Conservation (phyloP, 179 eudicot species). For the Drosera spatulata region DNA sequence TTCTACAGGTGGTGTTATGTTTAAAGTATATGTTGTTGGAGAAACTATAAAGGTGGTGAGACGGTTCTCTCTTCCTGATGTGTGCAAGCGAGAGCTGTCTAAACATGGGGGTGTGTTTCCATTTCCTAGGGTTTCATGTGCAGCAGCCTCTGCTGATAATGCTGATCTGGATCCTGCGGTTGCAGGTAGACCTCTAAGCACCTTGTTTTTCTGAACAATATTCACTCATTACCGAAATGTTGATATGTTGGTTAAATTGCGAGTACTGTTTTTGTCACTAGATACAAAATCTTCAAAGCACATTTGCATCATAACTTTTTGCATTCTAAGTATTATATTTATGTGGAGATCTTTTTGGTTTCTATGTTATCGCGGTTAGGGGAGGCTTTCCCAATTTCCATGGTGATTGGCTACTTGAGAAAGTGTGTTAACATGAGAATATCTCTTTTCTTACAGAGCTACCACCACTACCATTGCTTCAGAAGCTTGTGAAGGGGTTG, state of each 20-base stretch:
- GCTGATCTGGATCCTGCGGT: conserved; percentile 77
- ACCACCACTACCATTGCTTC: conserved; percentile 66
- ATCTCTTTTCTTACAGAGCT: conserved; percentile 32
- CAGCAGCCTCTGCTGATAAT: conserved; percentile 90
- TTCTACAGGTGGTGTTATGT: conserved; percentile 73
- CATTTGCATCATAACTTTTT: too few relatives aligned
- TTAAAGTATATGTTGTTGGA: conserved; percentile 86
- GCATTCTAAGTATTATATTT: too few relatives aligned
- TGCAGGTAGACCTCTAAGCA: conserved; percentile 36
- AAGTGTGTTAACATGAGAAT: too few relatives aligned
- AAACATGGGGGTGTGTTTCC: conserved; percentile 59
- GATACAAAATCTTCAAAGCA: too few relatives aligned
- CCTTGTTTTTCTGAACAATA: not conserved
- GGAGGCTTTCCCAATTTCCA: too few relatives aligned
- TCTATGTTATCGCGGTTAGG: too few relatives aligned
- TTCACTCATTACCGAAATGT: not conserved
- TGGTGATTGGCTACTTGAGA: too few relatives aligned
- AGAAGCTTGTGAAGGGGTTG: conserved; percentile 47
- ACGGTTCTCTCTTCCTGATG: conserved; percentile 90
- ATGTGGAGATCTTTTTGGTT: too few relatives aligned
- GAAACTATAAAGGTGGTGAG: conserved; percentile 82
- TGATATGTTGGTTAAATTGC: too few relatives aligned
- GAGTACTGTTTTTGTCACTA: too few relatives aligned
- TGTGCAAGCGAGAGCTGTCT: conserved; percentile 51
- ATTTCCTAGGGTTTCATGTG: conserved; percentile 93